A percentile compares a stretch with the other conserved stretches of the same genome.
phyloP scores from a whole-genome alignment of 768 basidiomycete species.

The Mycena pura region DNA sequence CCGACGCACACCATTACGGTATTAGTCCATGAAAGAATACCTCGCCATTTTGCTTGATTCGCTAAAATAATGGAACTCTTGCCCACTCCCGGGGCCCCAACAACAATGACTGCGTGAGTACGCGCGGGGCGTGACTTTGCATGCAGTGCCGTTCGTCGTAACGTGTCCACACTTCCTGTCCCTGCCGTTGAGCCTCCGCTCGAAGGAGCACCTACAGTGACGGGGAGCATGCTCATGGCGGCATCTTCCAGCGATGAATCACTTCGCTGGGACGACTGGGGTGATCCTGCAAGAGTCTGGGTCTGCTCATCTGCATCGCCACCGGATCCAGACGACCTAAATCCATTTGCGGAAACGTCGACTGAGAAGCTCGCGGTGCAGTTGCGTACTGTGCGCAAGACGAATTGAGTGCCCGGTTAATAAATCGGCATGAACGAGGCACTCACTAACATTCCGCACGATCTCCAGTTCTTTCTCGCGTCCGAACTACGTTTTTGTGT shows the following conservation, averaged over 20 bases:
- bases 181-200: no score
- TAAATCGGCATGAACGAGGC: neutral
- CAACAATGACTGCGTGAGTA: conserved; percentile 66
- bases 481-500: conserved; percentile 55
- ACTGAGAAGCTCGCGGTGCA: conserved; percentile 67
- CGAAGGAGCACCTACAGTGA: no score
- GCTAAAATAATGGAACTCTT: conserved; percentile 75
- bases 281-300: conserved; percentile 20
- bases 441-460: conserved; percentile 71
- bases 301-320: conserved; percentile 41
- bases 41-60: conserved; percentile 76
- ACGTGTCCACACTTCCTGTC: no score
- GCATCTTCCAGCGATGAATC: conserved; percentile 27
- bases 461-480: conserved; percentile 73
- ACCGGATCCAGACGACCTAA: conserved; percentile 17
- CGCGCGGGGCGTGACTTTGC: conserved; percentile 50
- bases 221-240: conserved; percentile 8
- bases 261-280: conserved; percentile 24
- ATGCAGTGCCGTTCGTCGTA: conserved; percentile 53
- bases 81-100: conserved; percentile 77
- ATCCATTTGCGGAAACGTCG: conserved; percentile 54
- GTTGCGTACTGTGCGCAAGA: conserved; percentile 47
- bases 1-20: neutral
- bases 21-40: conserved; percentile 40
- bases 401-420: conserved; percentile 11